These are phyloP conservation scores for Pseudogymnoascus sp. DNA, from an alignment of 2,329 filamentous ascomycete species.

Conservation along the genomic window DNA sequence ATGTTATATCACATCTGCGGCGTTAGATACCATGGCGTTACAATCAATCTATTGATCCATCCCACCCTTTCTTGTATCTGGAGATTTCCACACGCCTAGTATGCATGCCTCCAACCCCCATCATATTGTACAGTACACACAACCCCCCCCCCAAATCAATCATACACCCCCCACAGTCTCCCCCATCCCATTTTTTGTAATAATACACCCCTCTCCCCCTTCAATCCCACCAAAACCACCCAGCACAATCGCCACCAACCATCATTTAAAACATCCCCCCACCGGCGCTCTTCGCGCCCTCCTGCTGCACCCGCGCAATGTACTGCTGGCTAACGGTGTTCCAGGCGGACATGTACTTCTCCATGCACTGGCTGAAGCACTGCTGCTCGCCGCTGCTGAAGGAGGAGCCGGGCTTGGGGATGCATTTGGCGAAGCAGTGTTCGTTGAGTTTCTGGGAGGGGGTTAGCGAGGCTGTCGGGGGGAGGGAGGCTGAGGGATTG, in stretches of 20 bases:
- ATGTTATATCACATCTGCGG: not conserved
- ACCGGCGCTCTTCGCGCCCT: conserved; percentile 18
- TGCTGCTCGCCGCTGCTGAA: conserved; percentile 59
- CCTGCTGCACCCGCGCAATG: conserved; percentile 35
- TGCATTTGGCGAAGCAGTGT: conserved; percentile 71
- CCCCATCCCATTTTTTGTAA: no score
- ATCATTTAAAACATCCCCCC: conserved; percentile 10
- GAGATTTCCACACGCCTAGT: not conserved
- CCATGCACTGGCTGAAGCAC: conserved; percentile 70
- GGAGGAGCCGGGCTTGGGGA: conserved; percentile 59
- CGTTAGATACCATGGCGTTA: conserved; percentile 3
- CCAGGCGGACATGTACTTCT: conserved; percentile 78
- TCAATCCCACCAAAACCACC: not conserved
- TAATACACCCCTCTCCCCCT: not conserved
- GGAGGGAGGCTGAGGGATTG: not conserved
- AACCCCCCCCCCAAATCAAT: not conserved
- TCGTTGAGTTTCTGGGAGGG: conserved; percentile 64
- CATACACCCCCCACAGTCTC: no score
- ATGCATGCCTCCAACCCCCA: not conserved
- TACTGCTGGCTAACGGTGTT: conserved; percentile 64
- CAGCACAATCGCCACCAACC: not conserved
- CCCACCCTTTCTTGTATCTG: not conserved
- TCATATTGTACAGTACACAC: not conserved
- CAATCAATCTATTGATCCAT: conserved; percentile 4
- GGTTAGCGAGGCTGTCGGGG: not conserved